Percentiles rank a stretch among this genome's conserved stretches.
These are phyloP conservation scores for Termitomyces sp. DNA, from an alignment of 768 basidiomycete species.

Conservation along the genomic window DNA sequence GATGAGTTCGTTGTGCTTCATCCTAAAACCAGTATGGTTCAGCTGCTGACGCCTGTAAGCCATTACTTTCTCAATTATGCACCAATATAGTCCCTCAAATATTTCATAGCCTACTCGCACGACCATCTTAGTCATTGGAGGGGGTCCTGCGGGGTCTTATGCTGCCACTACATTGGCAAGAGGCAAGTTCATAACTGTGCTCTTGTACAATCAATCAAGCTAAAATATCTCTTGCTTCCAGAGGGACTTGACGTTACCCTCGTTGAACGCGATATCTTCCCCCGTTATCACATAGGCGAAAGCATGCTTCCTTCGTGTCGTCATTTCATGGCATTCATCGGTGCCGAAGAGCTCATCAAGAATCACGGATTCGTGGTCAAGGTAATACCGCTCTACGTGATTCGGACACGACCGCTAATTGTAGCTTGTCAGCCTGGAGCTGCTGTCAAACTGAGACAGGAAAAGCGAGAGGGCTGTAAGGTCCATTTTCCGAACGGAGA, in stretches of 20 bases:
- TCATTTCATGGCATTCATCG: slow-evolving; percentile 32
- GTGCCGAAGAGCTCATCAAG: slow-evolving; percentile 23
- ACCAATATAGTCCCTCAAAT: neutral
- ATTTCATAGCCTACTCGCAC: slow-evolving; percentile 18
- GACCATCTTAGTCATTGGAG: slow-evolving; percentile 35
- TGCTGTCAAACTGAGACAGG: slow-evolving; percentile 54
- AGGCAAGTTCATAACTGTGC: slow-evolving; percentile 27
- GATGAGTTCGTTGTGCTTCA: neutral
- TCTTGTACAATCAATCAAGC: neutral
- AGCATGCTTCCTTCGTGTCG: slow-evolving; percentile 28
- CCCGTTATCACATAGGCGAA: slow-evolving; percentile 42
- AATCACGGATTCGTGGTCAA: slow-evolving; percentile 30
- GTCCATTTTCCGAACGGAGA: neutral
- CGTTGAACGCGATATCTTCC: slow-evolving; percentile 43
- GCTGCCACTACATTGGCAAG: slow-evolving; percentile 42
- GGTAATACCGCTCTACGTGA: slow-evolving; percentile 14
- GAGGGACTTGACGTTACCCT: slow-evolving; percentile 46
- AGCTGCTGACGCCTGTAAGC: neutral
- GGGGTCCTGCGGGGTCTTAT: slow-evolving; percentile 47
- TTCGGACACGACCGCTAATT: no score
- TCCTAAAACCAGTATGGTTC: neutral
- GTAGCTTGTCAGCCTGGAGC: slow-evolving; percentile 49
- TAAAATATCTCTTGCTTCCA: slow-evolving; percentile 18
- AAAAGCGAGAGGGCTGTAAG: slow-evolving; percentile 56
- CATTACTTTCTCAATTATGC: neutral